Evolutionary conservation across 108 stramenopile species (phyloP).

Genomic region (Nitzschia inconspicua): DNA sequence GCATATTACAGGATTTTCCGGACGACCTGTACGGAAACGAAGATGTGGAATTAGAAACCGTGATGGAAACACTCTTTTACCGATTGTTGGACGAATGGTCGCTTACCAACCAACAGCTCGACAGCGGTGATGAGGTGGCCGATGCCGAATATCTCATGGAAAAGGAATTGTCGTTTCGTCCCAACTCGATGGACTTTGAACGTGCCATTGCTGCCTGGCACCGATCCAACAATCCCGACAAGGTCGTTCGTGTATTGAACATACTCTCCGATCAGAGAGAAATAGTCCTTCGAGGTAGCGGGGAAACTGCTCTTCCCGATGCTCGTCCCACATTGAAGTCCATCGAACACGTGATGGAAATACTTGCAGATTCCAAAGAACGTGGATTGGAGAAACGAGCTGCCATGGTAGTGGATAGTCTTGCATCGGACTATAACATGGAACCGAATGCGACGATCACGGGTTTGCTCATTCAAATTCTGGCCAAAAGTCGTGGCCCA

Average conservation of each 20-base stretch:
- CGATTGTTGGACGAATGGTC: slow-evolving; percentile 20
- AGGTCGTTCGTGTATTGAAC: slow-evolving; percentile 2
- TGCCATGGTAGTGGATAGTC: slow-evolving; percentile 15
- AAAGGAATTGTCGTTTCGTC: slow-evolving; percentile 22
- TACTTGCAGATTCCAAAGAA: slow-evolving; percentile 17
- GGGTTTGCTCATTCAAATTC: slow-evolving; percentile 13
- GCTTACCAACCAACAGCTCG: not conserved
- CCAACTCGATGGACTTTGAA: slow-evolving; percentile 10
- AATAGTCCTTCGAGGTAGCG: not conserved
- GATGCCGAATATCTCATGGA: slow-evolving; percentile 3
- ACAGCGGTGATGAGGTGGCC: not conserved
- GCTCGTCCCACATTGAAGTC: not conserved
- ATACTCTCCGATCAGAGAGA: slow-evolving; percentile 23
- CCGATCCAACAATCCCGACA: slow-evolving; percentile 3
- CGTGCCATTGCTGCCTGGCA: slow-evolving; percentile 18
- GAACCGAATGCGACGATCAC: slow-evolving; percentile 16
- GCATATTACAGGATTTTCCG: slow-evolving; percentile 19
- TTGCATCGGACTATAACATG: slow-evolving; percentile 12
- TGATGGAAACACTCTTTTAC: slow-evolving; percentile 9
- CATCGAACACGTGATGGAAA: slow-evolving; percentile 17
- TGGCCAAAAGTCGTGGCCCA: slow-evolving; percentile 25
- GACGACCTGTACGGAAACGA: not conserved
- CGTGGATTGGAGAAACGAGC: slow-evolving; percentile 20
- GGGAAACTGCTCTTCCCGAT: not conserved
- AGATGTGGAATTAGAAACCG: not conserved